Percentiles rank a stretch among this genome's conserved stretches.
Evolutionary conservation across 257 asterid genomes (phyloP).

Genomic region (Orobanche coerulescens): DNA sequence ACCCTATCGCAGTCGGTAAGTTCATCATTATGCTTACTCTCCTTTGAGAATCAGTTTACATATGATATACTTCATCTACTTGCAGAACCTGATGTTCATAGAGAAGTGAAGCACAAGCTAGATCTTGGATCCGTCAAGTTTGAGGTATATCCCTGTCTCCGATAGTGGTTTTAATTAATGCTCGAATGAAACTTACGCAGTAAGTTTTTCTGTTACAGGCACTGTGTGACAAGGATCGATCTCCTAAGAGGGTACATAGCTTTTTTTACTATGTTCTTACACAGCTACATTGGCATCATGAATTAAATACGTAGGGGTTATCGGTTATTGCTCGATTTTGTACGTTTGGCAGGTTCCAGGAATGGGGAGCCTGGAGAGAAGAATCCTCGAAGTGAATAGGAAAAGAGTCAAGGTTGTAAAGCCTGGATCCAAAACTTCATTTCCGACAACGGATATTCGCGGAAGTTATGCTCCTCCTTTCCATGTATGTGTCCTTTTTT

Average conservation of each 20-base stretch:
- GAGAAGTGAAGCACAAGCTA: slow-evolving; percentile 89
- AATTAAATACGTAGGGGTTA: not conserved
- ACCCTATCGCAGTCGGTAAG: slow-evolving; percentile 84
- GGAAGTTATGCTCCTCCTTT: slow-evolving; percentile 91
- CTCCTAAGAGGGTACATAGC: slow-evolving; percentile 61
- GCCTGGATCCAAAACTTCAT: slow-evolving; percentile 94
- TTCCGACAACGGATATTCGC: slow-evolving; percentile 83
- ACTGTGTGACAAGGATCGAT: slow-evolving; percentile 78
- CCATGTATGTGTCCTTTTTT: slow-evolving; percentile 50
- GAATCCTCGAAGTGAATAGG: slow-evolving; percentile 77
- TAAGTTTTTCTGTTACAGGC: slow-evolving; percentile 41
- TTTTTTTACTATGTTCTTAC: slow-evolving; percentile 8
- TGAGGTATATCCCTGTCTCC: slow-evolving; percentile 47
- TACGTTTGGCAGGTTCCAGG: slow-evolving; percentile 65
- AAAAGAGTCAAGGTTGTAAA: slow-evolving; percentile 83
- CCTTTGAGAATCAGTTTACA: not conserved
- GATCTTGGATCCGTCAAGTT: slow-evolving; percentile 88
- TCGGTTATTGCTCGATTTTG: not conserved
- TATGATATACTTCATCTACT: slow-evolving; percentile 16
- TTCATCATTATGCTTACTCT: not conserved
- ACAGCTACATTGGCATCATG: slow-evolving; percentile 5
- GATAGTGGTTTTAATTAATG: not conserved
- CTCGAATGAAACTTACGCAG: slow-evolving; percentile 12
- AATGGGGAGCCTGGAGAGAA: slow-evolving; percentile 71
- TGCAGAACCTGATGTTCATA: slow-evolving; percentile 92